These are phyloP conservation scores for Microdochium nivale DNA, from an alignment of 2,329 filamentous ascomycete species.

Conservation along the genomic window DNA sequence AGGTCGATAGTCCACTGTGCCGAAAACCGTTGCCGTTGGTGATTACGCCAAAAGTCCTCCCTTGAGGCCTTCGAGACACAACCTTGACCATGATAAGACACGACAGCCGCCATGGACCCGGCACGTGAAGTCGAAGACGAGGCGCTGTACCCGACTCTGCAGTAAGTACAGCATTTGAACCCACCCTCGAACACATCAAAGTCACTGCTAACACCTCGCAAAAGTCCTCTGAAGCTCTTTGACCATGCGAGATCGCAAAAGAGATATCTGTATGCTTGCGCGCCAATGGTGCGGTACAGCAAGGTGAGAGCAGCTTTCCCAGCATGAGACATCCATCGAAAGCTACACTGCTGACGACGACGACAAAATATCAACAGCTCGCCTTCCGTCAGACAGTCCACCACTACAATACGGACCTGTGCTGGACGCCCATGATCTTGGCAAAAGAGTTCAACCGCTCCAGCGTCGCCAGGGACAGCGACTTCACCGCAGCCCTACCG, in stretches of 20 bases:
- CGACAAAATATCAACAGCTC: slow-evolving; percentile 34
- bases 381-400: slow-evolving; percentile 61
- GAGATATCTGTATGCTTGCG: slow-evolving; percentile 34
- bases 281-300: slow-evolving; percentile 31
- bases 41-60: no score
- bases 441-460: slow-evolving; percentile 62
- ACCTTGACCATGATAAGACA: background rate
- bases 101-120: slow-evolving; percentile 10
- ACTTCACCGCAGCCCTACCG: slow-evolving; percentile 43
- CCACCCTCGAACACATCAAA: no score
- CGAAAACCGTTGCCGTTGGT: no score
- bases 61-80: no score
- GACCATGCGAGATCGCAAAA: slow-evolving; percentile 27
- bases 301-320: slow-evolving; percentile 7
- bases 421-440: slow-evolving; percentile 65
- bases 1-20: no score
- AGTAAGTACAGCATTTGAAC: slow-evolving; percentile 9
- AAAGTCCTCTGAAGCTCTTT: slow-evolving; percentile 33
- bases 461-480: slow-evolving; percentile 49
- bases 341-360: background rate
- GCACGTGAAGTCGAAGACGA: slow-evolving; percentile 9
- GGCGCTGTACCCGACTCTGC: slow-evolving; percentile 10
- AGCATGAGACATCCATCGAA: background rate
- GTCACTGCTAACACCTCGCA: background rate
- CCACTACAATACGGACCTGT: slow-evolving; percentile 55